Evolutionary conservation across 305 asterid genomes (phyloP), one percentile per base, ranked within the genome.

Genomic region (Fraxinus nigra): DNA sequence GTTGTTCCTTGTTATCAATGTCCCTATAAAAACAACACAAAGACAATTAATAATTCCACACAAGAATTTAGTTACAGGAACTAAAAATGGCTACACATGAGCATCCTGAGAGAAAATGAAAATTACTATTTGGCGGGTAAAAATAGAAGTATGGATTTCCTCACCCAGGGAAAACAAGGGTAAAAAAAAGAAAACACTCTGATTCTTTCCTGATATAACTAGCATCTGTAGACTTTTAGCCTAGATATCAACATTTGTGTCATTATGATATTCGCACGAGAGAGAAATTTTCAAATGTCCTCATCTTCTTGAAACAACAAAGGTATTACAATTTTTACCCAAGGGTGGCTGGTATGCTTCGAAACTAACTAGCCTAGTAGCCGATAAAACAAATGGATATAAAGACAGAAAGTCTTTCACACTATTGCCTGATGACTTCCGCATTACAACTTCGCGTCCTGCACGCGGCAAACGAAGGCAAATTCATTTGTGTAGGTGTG

Each of bases 1-100:
- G 46, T 35, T 87, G 85, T 70, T 88, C 92, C 84, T 67, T 78
- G 84, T 73, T 82, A 54, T 87, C 90, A 88, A 91, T 84, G 65
- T 80, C 59, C 84, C 97, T 92, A 84, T 65, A 82, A 43, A 38
- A 89, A 77, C 65, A 79, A 26, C 46, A 78, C 37, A 61, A 81
- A 81, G 30, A 82, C 18, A 20, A 33, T 76, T 65, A 76, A 83
- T 18, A 81, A 79, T 34, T 65, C 40, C 80, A 78, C 48, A 70
- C 35, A 79, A 46, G 65, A 65, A 84, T 59, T 70, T 20, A 59
- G 81, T 78, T 75, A 63, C 10, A 22, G 32, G 78, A 76, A 28
- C 30, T 8, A 24, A 63, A 20, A 63, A 26, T 65, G 34, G 35
- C 35, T 22, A 9, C 14, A 20, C 11, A 8, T 63, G 72, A 63